Evolutionary conservation across 106 monocot genomes (phyloP), one percentile per base, ranked within the genome.

Genomic region (Cymbidium sinense): DNA sequence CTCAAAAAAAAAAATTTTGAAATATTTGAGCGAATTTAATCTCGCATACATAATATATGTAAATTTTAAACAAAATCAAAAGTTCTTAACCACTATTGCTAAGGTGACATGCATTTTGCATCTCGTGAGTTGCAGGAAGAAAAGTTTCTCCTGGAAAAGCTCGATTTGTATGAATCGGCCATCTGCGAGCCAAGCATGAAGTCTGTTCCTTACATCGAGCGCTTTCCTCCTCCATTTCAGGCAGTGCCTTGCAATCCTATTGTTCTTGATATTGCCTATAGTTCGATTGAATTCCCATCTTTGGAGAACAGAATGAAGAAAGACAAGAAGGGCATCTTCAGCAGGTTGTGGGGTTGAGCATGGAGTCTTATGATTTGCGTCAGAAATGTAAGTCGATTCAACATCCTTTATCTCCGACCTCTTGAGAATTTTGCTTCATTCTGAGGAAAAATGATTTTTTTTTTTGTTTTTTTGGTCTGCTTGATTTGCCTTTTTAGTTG

Each of bases 211-310:
- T 82, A 62, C 18, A 99, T 99, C 15, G 88, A 77, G 21, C 86
- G 77, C 3, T 99, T 99, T 47, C 94, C 98, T 27, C 98, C 94
- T 25, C 86, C 87, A 29, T 87, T 94, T 75, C 94, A 90, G 76
- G 84, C 94, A 4, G 88, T 87, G 47, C 85, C 92, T 6, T 99
- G 98, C 88, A 99, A 92, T 81, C 98, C 98, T 20, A 99, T 99
- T 79, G 94, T 99, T 13, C 73, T 94, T 15, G 98, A 99, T 70
- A 86, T 92, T 37, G 98, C 92, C 33, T 95, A 89, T 88, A 92
- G 85, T 75, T 87, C 86, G 12, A 92, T 99, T 21, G 94, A 99
- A 43, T 99, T 99, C 78, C 98, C 98, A n/a, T 87, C 92, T 47
- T 82, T 99, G 20, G 98, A 99, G 64, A 85, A 80, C 79, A 84